phyloP scores from a whole-genome alignment of 352 stramenopile species.

The Phytophthora citrophthora region DNA sequence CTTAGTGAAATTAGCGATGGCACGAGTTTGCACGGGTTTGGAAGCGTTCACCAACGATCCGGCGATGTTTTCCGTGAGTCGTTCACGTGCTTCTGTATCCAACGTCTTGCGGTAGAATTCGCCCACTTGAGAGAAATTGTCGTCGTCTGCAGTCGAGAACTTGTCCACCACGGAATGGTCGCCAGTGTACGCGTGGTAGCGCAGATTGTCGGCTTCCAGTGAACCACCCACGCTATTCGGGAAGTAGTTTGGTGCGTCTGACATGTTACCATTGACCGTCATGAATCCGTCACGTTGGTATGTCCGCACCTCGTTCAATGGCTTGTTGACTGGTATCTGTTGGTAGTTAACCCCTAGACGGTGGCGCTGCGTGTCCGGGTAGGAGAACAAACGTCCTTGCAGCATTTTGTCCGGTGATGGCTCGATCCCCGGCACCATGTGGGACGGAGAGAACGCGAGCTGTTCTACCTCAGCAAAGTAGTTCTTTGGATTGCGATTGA shows the following conservation, averaged over 20 bases:
- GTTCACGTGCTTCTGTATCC: slow-evolving; percentile 61
- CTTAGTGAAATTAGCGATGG: slow-evolving; percentile 87
- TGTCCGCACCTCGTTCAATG: slow-evolving; percentile 62
- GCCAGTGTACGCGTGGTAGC: slow-evolving; percentile 42
- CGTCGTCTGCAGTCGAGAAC: slow-evolving; percentile 83
- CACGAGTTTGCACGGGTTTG: slow-evolving; percentile 75
- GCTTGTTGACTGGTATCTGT: slow-evolving; percentile 88
- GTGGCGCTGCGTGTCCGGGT: slow-evolving; percentile 89
- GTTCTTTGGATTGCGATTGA: slow-evolving; percentile 92
- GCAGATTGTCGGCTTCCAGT: slow-evolving; percentile 4
- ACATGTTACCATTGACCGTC: slow-evolving; percentile 80
- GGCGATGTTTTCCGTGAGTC: slow-evolving; percentile 90
- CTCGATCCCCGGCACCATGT: slow-evolving; percentile 92
- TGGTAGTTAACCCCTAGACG: slow-evolving; percentile 90
- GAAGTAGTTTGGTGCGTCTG: slow-evolving; percentile 84
- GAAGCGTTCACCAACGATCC: slow-evolving; percentile 83
- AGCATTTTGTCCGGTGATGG: slow-evolving; percentile 89
- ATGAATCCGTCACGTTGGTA: slow-evolving; percentile 90
- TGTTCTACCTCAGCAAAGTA: slow-evolving; percentile 95
- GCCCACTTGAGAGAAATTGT: slow-evolving; percentile 88
- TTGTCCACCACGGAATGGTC: slow-evolving; percentile 53
- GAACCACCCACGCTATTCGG: slow-evolving; percentile 64
- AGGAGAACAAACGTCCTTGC: slow-evolving; percentile 87
- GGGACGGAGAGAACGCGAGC: slow-evolving; percentile 89
- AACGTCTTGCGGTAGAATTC: slow-evolving; percentile 87